Conservation (phyloP, 305 asterid species). For the Petunia hybrid region DNA sequence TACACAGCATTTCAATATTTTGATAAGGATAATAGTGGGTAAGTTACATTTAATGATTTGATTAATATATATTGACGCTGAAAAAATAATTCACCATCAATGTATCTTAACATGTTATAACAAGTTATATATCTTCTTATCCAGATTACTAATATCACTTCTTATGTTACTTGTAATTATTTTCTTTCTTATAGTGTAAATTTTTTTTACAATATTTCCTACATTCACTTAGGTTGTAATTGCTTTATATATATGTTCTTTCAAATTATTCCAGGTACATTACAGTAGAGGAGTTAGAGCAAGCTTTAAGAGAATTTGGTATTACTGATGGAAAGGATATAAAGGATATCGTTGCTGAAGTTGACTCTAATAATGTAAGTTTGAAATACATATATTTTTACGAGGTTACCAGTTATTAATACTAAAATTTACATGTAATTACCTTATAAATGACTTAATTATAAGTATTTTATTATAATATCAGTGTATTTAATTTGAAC, state of each 20-base stretch:
- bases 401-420: neutral
- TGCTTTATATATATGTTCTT: neutral
- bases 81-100: neutral
- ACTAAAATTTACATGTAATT: neutral
- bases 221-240: neutral
- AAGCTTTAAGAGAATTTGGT: slow-evolving; percentile 83
- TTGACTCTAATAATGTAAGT: slow-evolving; percentile 81
- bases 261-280: slow-evolving; percentile 56
- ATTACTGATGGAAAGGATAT: slow-evolving; percentile 77
- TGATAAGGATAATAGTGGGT: slow-evolving; percentile 98
- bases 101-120: too few relatives aligned
- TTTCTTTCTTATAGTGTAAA: neutral
- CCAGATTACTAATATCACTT: too few relatives aligned
- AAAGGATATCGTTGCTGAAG: slow-evolving; percentile 79
- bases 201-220: too few relatives aligned
- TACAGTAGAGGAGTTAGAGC: slow-evolving; percentile 88
- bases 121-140: too few relatives aligned
- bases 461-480: neutral
- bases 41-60: neutral
- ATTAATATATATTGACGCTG: neutral
- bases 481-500: neutral
- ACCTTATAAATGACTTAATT: neutral
- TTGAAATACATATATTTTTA: neutral
- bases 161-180: too few relatives aligned
- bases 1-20: slow-evolving; percentile 97